Evolutionary conservation across 805 yeast species (phyloP).

Genomic region (Lachancea nothofagi): DNA sequence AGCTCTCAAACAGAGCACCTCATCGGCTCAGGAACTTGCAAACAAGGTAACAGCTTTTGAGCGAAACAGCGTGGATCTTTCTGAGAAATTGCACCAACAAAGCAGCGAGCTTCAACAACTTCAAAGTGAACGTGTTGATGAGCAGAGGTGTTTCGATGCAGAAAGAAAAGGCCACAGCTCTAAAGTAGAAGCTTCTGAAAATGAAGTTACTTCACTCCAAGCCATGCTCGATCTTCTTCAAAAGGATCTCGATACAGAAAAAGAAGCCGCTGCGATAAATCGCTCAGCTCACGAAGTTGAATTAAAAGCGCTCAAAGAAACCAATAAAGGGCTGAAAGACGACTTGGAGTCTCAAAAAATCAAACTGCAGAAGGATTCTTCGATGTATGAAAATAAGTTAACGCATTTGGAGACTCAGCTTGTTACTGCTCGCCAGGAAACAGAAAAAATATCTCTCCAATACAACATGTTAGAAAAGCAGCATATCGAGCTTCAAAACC

Average conservation of each 20-base stretch:
- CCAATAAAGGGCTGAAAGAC: slow-evolving; percentile 2
- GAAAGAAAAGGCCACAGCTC: neutral
- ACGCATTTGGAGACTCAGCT: neutral
- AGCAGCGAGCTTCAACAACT: slow-evolving; percentile 3
- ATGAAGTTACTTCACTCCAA: neutral
- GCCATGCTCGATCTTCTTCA: slow-evolving; percentile 1
- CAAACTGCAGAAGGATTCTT: slow-evolving; percentile 5
- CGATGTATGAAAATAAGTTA: slow-evolving; percentile 4
- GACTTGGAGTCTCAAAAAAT: neutral
- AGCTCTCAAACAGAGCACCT: neutral
- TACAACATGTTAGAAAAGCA: slow-evolving; percentile 6
- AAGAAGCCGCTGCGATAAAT: slow-evolving; percentile 3
- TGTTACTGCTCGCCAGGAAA: neutral
- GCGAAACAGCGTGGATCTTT: neutral
- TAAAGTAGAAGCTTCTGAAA: neutral
- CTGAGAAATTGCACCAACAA: neutral
- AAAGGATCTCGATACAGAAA: neutral
- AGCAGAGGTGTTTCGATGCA: neutral
- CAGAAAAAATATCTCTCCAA: neutral
- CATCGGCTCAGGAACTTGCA: neutral
- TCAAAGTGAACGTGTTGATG: neutral
- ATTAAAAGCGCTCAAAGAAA: neutral
- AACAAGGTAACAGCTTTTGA: neutral
- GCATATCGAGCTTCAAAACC: neutral
- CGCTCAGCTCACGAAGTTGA: neutral